Base-by-base conservation (phyloP, 139 green algal species). In the Trebouxia sp. region DNA sequence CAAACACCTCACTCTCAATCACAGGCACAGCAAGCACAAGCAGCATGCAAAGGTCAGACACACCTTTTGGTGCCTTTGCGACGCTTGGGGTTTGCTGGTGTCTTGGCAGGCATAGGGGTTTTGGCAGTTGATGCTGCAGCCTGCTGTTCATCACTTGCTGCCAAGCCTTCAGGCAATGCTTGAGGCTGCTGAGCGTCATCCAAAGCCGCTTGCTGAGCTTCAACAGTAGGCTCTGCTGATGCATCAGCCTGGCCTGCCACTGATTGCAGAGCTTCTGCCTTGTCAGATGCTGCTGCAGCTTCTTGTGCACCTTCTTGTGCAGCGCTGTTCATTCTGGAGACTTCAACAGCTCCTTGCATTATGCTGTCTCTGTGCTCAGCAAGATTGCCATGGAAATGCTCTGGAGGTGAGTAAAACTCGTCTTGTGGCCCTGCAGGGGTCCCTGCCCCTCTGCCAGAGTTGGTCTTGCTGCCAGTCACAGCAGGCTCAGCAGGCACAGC, bases 391-490 rank as follows among this genome's bases (percentile, higher is more conserved):
- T 72, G 62, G 32, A 72, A 72, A 35, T 72, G 62, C 62, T 72
- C 62, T 35, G 42, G 62, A 28, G 62, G 62, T 42, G 62, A 72
- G 15, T 45, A 72, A 35, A 72, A 72, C 32, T 72, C 62, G 32
- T 72, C 62, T 0, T 43, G 62, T 30, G 62, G 62, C 32, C 62
- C 62, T 43, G 62, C 62, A 12, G 62, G 62, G 42, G 32, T 72
- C 12, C 32, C 62, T 45, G 62, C 62, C 15, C 62, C 62, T 72
- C 62, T 72, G 32, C 35, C 37, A 17, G 28, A 20, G 1, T 72
- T 35, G 42, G 62, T 35, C 37, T 45, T 28, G 32, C 14, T 35
- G 0, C 43, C 32, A 45, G 42, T 32, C 62, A 42, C 30, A 72
- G 62, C 35, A 30, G 62, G 62, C 62, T 6, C 35, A 45, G 17